Conservation (phyloP, 225 moss, liverwort and hornwort species). For the Rhytidiadelphus loreus region DNA sequence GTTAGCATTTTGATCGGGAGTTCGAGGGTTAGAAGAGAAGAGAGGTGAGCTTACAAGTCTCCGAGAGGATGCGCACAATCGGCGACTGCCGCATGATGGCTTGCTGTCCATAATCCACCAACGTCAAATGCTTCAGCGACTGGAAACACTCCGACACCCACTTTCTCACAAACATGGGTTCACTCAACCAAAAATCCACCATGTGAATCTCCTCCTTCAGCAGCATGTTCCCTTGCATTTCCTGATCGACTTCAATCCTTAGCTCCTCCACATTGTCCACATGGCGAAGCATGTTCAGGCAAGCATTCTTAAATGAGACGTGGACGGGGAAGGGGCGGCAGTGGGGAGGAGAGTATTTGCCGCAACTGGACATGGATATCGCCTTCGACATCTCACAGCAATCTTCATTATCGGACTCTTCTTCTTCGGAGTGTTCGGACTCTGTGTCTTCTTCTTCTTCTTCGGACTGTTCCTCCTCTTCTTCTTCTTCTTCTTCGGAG, state of each 20-base stretch:
- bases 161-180: slow-evolving; percentile 35
- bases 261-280: slow-evolving; percentile 38
- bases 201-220: slow-evolving; percentile 57
- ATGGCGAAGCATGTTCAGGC: slow-evolving; percentile 20
- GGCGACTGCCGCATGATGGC: slow-evolving; percentile 72
- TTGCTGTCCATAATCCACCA: slow-evolving; percentile 84
- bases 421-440: not conserved
- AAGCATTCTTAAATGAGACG: slow-evolving; percentile 30
- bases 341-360: not conserved
- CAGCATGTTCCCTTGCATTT: slow-evolving; percentile 60
- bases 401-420: not conserved
- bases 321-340: not conserved
- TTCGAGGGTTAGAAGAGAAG: not conserved
- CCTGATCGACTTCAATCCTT: slow-evolving; percentile 74
- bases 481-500: not conserved
- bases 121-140: slow-evolving; percentile 41
- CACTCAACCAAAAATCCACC: slow-evolving; percentile 64
- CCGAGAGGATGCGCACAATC: slow-evolving; percentile 41
- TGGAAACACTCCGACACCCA: slow-evolving; percentile 31
- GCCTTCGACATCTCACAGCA: slow-evolving; percentile 20
- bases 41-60: slow-evolving; percentile 33
- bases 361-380: not conserved
- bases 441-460: not conserved
- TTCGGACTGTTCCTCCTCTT: not conserved
- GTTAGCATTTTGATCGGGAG: not conserved